Conservation (phyloP, 768 basidiomycete genomes). For the Amanita pseudoporphyria region DNA sequence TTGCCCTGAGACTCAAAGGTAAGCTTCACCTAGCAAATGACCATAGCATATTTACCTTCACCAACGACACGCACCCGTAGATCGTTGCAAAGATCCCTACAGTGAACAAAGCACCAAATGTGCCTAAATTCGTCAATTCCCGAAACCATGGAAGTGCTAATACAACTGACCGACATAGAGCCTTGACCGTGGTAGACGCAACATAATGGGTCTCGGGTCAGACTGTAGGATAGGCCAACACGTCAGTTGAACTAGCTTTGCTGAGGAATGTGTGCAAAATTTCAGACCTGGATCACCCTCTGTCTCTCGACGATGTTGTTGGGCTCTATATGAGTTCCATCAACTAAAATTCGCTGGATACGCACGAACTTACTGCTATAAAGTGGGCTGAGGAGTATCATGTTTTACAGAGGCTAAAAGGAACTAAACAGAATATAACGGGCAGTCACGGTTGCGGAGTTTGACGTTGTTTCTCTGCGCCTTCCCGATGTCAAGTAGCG, state of each 20-base stretch:
- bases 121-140: constrained; percentile 1
- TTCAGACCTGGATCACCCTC: constrained; percentile 50
- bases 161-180: constrained; percentile 48
- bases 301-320: constrained; percentile 62
- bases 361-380: constrained; percentile 46
- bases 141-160: neutral
- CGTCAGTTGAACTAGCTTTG: constrained; percentile 3
- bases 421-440: constrained; percentile 7
- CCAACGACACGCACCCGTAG: constrained; percentile 7
- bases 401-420: constrained; percentile 14
- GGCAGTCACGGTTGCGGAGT: constrained; percentile 5
- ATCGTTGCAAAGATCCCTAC: constrained; percentile 8
- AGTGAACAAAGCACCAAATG: constrained; percentile 2
- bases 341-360: constrained; percentile 1
- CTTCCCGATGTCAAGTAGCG: constrained; percentile 40
- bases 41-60: constrained; percentile 6
- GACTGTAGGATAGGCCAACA: constrained; percentile 19
- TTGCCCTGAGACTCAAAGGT: neutral
- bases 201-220: constrained; percentile 43
- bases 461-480: constrained; percentile 7
- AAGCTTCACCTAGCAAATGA: neutral
- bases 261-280: constrained; percentile 4
- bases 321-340: constrained; percentile 26
- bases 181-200: constrained; percentile 50
- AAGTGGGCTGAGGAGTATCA: constrained; percentile 46